Base-by-base conservation (phyloP, 2,329 filamentous ascomycete genomes). In the Arthrinium puccinioides region DNA sequence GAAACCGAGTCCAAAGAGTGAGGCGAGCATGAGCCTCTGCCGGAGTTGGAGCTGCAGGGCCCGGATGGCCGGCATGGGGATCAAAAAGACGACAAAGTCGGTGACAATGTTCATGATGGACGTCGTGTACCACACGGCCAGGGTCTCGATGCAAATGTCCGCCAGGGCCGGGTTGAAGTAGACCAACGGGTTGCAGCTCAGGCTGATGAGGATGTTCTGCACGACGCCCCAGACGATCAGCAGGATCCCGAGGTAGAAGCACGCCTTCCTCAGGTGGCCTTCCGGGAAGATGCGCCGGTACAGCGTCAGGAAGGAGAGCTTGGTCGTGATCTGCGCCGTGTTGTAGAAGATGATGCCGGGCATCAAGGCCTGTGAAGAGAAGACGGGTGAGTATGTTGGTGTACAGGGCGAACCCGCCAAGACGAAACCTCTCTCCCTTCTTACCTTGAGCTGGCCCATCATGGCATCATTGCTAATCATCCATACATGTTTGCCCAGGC, bases 71-170 rank as follows among this genome's bases (percentile, higher is more conserved):
- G 19, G 13, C n/a, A 33, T 13, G 20, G 31, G 31, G 11, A 33
- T 6, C 20, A 33, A 13, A 13, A 33, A 23, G 11, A 33, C 20
- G 8, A 33, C 23, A 20, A 33, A 21, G 31, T 33, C 31, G 16
- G 31, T 33, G 4, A 33, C 20, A 20, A 33, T 33, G 20, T 33
- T 33, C 25, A 27, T 27, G 25, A 27, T 27, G 25, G 25, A 27
- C 25, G 25, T 27, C 25, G 15, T 11, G 10, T 27, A 27, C 25
- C 25, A 27, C 13, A 27, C 25, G 25, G 15, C 15, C 6, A 27
- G 5, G 25, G 25, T 27, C 15, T 27, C 25, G 25, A 27, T 14
- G 9, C 25, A 27, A 14, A 27, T n/a, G 25, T 13, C 9, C 13
- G 4, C 10, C 25, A 11, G 15, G 25, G 25, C 25, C 25, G 25